Evolutionary conservation across 164 flowering plant genomes (phyloP).

Genomic region (Stephania yunnanensis): DNA sequence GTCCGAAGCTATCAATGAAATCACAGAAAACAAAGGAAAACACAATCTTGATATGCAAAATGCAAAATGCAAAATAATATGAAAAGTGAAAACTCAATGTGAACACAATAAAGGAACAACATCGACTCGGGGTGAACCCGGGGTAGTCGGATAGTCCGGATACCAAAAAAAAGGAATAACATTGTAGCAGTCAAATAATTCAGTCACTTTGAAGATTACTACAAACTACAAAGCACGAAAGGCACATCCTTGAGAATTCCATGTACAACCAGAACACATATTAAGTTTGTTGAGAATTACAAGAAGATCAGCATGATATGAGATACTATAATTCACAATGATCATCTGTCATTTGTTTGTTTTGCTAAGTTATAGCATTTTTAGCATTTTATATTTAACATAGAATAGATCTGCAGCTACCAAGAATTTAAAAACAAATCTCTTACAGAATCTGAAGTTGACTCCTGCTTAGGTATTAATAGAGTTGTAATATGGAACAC

Average conservation of each 20-base stretch:
- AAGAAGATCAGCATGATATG: no score
- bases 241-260: not conserved
- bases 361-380: not conserved
- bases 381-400: not conserved
- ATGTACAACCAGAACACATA: no score
- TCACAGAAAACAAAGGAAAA: not conserved
- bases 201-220: no score
- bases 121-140: not conserved
- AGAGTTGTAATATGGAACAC: conserved; percentile 77
- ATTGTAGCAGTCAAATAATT: not conserved
- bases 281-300: no score
- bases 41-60: not conserved
- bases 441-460: conserved; percentile 95
- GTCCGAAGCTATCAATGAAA: not conserved
- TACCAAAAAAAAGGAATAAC: not conserved
- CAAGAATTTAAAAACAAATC: not conserved
- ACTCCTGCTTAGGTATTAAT: conserved; percentile 92
- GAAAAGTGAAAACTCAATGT: no score
- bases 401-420: not conserved
- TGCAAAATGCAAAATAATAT: not conserved
- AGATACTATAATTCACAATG: not conserved
- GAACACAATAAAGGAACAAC: not conserved
- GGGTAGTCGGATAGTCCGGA: no score
- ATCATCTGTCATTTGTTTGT: not conserved
- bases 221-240: not conserved